These are phyloP conservation scores for Zymoseptoria brevis DNA, from an alignment of 2,329 filamentous ascomycete species.

Conservation along the genomic window DNA sequence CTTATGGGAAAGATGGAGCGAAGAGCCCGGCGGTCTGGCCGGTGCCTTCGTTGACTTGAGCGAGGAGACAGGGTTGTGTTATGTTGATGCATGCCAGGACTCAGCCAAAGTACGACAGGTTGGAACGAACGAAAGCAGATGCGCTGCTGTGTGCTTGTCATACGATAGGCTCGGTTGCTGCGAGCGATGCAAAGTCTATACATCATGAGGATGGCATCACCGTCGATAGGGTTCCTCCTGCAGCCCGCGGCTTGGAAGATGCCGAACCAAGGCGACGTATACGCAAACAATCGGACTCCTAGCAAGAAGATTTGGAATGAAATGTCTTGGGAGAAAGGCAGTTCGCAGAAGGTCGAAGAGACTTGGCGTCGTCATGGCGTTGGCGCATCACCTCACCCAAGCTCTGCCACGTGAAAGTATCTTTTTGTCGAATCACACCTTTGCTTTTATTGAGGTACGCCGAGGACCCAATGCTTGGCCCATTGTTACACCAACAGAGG, in stretches of 20 bases:
- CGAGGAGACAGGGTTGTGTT: background rate
- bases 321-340: background rate
- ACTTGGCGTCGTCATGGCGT: background rate
- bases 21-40: conserved; percentile 44
- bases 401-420: background rate
- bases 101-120: background rate
- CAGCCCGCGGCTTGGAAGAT: background rate
- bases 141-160: background rate
- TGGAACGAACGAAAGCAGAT: background rate
- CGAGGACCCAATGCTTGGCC: background rate
- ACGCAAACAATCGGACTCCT: background rate
- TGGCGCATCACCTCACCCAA: background rate
- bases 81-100: background rate
- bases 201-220: background rate
- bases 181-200: background rate
- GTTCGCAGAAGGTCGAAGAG: background rate
- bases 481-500: background rate
- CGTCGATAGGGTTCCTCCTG: background rate
- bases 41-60: conserved; percentile 23
- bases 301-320: background rate
- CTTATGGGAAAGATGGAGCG: conserved; percentile 44
- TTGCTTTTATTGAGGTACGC: background rate
- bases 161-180: background rate
- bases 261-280: background rate
- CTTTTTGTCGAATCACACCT: background rate